Conservation (phyloP, 768 basidiomycete genomes). For the Tubosaeta sp. region DNA sequence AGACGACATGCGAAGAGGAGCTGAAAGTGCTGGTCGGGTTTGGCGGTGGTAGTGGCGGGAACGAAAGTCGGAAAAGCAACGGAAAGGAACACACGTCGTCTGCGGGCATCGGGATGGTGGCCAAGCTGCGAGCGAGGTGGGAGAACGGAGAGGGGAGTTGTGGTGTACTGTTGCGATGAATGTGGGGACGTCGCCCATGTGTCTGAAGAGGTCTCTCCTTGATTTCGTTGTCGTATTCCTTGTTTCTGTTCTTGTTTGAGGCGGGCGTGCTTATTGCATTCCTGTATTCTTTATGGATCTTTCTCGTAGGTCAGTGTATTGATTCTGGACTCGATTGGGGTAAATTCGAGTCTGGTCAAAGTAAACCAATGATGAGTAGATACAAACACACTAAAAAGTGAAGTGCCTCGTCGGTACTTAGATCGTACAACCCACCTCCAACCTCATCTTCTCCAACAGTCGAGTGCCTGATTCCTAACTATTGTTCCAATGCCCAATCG, state of each 20-base stretch:
- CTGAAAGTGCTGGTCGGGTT: not conserved
- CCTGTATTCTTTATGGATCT: not conserved
- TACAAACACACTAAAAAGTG: not conserved
- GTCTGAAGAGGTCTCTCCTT: not conserved
- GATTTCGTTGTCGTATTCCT: not conserved
- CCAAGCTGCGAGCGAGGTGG: slow-evolving; percentile 20
- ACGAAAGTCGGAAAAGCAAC: not conserved
- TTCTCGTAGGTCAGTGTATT: not conserved
- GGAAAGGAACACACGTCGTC: not conserved
- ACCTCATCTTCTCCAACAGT: no score
- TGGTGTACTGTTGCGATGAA: not conserved
- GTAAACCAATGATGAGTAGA: not conserved
- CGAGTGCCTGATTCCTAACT: not conserved
- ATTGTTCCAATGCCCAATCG: slow-evolving; percentile 23
- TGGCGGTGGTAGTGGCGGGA: not conserved
- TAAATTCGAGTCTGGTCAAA: not conserved
- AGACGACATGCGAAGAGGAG: slow-evolving; percentile 6
- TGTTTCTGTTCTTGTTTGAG: not conserved
- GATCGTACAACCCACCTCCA: not conserved
- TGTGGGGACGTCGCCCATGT: not conserved
- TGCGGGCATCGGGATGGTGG: slow-evolving; percentile 13
- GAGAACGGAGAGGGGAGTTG: slow-evolving; percentile 4
- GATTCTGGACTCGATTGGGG: not conserved
- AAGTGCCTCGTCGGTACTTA: not conserved
- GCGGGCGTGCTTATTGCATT: not conserved